Conservation (phyloP, 2,329 filamentous ascomycete species). For the Dactylella cylindrospora region DNA sequence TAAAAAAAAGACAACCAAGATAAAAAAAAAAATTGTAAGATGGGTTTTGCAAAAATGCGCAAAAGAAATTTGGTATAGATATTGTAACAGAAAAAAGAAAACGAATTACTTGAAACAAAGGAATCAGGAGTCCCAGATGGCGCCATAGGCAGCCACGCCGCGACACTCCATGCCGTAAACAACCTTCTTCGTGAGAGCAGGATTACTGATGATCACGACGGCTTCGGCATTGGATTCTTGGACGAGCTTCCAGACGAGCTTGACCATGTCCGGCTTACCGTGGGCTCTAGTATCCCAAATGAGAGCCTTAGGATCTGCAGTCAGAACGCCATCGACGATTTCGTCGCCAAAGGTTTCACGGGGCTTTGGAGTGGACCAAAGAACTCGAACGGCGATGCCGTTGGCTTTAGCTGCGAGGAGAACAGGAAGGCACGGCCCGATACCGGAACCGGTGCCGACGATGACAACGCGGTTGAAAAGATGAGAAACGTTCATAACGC, state of each 20-base stretch:
- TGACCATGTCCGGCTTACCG: constrained; percentile 51
- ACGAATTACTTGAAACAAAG: not conserved
- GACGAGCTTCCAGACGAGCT: constrained; percentile 50
- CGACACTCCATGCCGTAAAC: constrained; percentile 53
- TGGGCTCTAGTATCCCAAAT: constrained; percentile 51
- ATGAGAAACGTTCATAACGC: constrained; percentile 51
- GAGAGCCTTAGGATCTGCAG: constrained; percentile 51
- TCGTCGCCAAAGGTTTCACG: constrained; percentile 51
- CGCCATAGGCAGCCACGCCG: constrained; percentile 52
- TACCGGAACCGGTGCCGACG: constrained; percentile 53
- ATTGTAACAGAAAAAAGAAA: constrained; percentile 1
- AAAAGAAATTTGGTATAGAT: not conserved
- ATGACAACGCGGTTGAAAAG: constrained; percentile 52
- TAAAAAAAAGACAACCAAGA: constrained; percentile 36
- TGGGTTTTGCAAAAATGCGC: not conserved
- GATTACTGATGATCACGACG: constrained; percentile 52
- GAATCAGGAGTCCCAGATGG: constrained; percentile 51
- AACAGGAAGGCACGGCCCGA: constrained; percentile 52
- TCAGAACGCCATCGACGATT: constrained; percentile 50
- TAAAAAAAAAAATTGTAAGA: constrained; percentile 2
- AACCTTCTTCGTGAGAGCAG: constrained; percentile 51
- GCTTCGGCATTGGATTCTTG: constrained; percentile 51
- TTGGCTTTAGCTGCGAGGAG: constrained; percentile 49
- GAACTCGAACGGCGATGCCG: constrained; percentile 48
- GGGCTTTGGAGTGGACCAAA: constrained; percentile 52